Conservation (phyloP, 441 rosid genomes). For the Iberis amara region DNA sequence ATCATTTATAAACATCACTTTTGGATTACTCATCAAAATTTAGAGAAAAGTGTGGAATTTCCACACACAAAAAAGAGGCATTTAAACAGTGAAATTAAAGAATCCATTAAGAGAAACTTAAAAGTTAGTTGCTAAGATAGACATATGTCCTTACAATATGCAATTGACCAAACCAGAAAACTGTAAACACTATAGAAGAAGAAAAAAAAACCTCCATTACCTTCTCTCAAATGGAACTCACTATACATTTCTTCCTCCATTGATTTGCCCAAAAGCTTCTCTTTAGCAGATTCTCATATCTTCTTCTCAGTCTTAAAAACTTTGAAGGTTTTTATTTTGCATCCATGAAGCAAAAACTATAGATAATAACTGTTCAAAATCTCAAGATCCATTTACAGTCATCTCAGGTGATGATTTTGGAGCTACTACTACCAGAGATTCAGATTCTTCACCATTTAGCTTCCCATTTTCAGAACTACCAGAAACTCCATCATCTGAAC, state of each 20-base stretch:
- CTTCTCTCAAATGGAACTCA: conserved; percentile 26
- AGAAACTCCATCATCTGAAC: conserved; percentile 42
- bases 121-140: too few relatives aligned
- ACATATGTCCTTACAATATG: too few relatives aligned
- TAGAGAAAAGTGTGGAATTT: too few relatives aligned
- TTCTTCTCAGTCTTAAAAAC: conserved; percentile 20
- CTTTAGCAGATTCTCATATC: conserved; percentile 28
- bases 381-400: conserved; percentile 87
- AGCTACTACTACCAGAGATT: conserved; percentile 37
- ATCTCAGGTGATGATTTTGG: conserved; percentile 83
- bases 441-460: conserved; percentile 61
- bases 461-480: conserved; percentile 53
- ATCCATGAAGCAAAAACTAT: conserved; percentile 26
- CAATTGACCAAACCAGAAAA: too few relatives aligned
- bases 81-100: too few relatives aligned
- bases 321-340: conserved; percentile 17
- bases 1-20: too few relatives aligned
- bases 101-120: too few relatives aligned
- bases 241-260: conserved; percentile 30
- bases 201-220: too few relatives aligned
- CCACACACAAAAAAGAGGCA: too few relatives aligned
- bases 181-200: too few relatives aligned
- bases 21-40: too few relatives aligned
- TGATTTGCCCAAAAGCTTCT: too few relatives aligned
- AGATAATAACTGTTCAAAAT: conserved; percentile 18